Base-by-base conservation (phyloP, 2,329 filamentous ascomycete species). In the Botrytis deweyae region DNA sequence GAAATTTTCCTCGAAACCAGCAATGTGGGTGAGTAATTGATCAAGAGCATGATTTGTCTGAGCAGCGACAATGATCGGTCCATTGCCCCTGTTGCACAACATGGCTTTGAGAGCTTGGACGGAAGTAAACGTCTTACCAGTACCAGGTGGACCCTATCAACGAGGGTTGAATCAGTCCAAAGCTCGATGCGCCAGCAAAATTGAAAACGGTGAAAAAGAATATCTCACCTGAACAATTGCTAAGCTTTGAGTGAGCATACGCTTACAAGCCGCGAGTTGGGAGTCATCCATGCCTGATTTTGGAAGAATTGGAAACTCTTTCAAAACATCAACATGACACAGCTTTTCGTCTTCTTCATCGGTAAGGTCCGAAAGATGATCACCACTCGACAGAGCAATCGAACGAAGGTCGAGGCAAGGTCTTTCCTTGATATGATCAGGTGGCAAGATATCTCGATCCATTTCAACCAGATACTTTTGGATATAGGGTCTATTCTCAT, bases 1-100 rank as follows among this genome's bases (percentile, higher is more conserved):
- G 73, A 94, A 90, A 1, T 88, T 86, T 0, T 83, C 81, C 77
- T 92, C 90, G 77, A 91, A 92, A 9, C 65, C 62, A 18, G 78
- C 46, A 25, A 82, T 75, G 63, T 81, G 78, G 49, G 79, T 80
- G 0, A 97, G 84, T 0, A 98, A 85, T 80, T 97, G 94, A 78
- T 98, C 94, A 0, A 97, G 84, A 0, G 94, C 94, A 81, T 97
- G 94, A 74, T 98, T 98, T 0, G 94, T 98, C 78, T 97, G 94
- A 12, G 93, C 94, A 0, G 94, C 88, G 5, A 97, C 86, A 33
- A 97, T 86, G 44, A 98, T 90, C 0, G 93, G 93, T 14, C 90
- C 87, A 73, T 91, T 89, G 0, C 82, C 80, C 78, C 88, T 86
- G 71, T 92, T 93, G 1, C 85, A 82, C 0, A 93, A 84, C 71